These are phyloP conservation scores for sunflower (Helianthus annuus) DNA, from an alignment of 129 eudicot genomes.

Conservation along the genomic window HanXRQr2.0-SUNRISE NC_035441.2:115492307-115492806, in stretches of 20 bases:
- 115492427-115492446: too few relatives aligned
- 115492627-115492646: slow-evolving; percentile 24
- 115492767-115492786: background rate
- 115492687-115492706: background rate
- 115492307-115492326: too few relatives aligned
- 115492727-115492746: background rate
- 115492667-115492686: too few relatives aligned
- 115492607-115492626: slow-evolving; percentile 25
- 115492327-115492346: background rate
- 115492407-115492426: too few relatives aligned
- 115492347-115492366: background rate
- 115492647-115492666: too few relatives aligned
- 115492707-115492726: too few relatives aligned
- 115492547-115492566: background rate
- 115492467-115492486: too few relatives aligned
- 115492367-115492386: background rate
- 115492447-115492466: too few relatives aligned
- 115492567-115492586: background rate
- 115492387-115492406: too few relatives aligned
- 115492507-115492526: too few relatives aligned
- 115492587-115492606: slow-evolving; percentile 11
- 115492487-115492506: too few relatives aligned
- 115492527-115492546: background rate
- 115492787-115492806: background rate
- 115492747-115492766: background rate